Percentiles rank a stretch among this genome's conserved stretches.
phyloP scores from a whole-genome alignment of 352 stramenopile genomes.

The Pythium sukuiense region DNA sequence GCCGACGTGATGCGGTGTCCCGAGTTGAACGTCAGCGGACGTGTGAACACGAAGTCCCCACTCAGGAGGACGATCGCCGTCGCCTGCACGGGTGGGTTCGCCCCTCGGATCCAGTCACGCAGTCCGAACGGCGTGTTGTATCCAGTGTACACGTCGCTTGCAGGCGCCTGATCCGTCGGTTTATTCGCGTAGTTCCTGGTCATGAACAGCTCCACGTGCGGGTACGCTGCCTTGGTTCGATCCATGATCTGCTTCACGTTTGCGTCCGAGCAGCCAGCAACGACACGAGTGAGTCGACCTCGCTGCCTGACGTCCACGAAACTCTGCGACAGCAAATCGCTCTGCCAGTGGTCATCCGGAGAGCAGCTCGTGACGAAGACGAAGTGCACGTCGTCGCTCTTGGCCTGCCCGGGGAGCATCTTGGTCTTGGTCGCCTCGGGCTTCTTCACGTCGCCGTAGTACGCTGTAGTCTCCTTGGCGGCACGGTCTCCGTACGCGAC shows the following conservation, averaged over 20 bases:
- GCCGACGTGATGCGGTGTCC: conserved; percentile 52
- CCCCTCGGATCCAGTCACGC: conserved; percentile 61
- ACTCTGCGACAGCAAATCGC: conserved; percentile 62
- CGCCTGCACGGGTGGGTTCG: conserved; percentile 65
- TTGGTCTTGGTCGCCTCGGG: not conserved
- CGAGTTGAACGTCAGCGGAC: conserved; percentile 60
- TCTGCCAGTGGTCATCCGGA: conserved; percentile 69
- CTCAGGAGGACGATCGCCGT: conserved; percentile 64
- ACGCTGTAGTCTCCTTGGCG: conserved; percentile 21
- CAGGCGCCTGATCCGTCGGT: conserved; percentile 19
- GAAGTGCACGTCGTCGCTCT: conserved; percentile 72
- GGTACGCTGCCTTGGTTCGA: conserved; percentile 28
- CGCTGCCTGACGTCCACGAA: conserved; percentile 60
- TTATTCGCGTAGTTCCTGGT: conserved; percentile 52
- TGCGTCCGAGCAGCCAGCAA: conserved; percentile 57
- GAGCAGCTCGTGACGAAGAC: conserved; percentile 74
- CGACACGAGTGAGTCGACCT: conserved; percentile 65
- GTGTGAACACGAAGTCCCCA: conserved; percentile 74
- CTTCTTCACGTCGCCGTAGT: conserved; percentile 10
- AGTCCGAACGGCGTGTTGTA: conserved; percentile 80
- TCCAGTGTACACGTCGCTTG: conserved; percentile 42
- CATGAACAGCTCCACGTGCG: conserved; percentile 55
- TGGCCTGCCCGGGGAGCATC: conserved; percentile 30
- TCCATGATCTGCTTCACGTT: conserved; percentile 42
- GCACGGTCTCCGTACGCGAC: conserved; percentile 39